These are phyloP conservation scores for Aspergillus jensenii DNA, from an alignment of 2,329 filamentous ascomycete genomes.

Conservation along the genomic window DNA sequence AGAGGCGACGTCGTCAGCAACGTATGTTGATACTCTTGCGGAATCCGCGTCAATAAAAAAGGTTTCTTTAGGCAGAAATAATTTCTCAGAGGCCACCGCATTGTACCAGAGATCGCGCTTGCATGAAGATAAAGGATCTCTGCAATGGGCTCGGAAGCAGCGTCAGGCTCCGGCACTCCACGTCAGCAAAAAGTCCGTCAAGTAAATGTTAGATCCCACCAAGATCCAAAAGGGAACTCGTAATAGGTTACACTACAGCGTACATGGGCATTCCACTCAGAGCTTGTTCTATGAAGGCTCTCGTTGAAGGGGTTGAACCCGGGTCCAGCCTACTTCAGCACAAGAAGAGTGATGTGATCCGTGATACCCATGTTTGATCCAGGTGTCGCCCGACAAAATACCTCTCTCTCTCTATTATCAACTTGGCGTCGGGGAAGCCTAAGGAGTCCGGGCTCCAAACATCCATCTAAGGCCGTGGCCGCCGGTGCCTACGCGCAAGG, in stretches of 20 bases:
- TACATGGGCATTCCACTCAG: background rate
- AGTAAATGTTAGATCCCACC: background rate
- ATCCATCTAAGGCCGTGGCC: background rate
- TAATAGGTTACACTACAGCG: background rate
- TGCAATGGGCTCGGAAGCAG: background rate
- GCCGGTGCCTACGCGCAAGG: background rate
- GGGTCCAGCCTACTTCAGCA: background rate
- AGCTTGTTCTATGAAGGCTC: background rate
- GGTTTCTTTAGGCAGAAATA: too few species aligned
- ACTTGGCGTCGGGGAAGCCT: background rate
- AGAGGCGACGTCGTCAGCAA: background rate
- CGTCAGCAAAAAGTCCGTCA: background rate
- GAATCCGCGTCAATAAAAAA: too few species aligned
- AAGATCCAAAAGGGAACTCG: background rate
- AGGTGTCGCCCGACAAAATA: background rate
- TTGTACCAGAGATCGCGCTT: background rate
- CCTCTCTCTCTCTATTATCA: background rate
- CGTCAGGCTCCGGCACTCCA: background rate
- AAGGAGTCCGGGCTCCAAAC: background rate
- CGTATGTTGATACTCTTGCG: background rate
- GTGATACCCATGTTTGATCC: background rate
- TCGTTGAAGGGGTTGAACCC: too few species aligned
- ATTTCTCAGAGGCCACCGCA: too few species aligned
- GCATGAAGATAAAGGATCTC: background rate
- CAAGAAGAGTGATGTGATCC: background rate